Evolutionary conservation across 306 rosid species (phyloP).

Genomic region (Pachyrhizus erosus): DNA sequence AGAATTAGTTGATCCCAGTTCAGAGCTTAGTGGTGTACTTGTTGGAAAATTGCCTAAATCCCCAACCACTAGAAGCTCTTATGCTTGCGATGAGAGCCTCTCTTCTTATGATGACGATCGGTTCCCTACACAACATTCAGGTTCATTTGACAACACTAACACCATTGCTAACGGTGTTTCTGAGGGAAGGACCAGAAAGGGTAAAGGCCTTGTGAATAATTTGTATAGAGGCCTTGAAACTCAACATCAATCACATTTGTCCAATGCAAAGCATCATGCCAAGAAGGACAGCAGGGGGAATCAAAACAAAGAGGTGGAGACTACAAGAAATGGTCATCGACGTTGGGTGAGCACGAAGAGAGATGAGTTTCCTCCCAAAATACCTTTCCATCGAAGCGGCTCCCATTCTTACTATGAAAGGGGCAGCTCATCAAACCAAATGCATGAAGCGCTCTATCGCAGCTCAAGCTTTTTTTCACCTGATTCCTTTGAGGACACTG

Average conservation of each 20-base stretch:
- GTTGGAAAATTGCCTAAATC: slow-evolving; percentile 50
- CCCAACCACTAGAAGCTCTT: slow-evolving; percentile 48
- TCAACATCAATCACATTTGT: slow-evolving; percentile 47
- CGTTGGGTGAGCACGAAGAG: slow-evolving; percentile 54
- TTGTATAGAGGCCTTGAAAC: slow-evolving; percentile 42
- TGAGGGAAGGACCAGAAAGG: slow-evolving; percentile 58
- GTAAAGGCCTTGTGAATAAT: slow-evolving; percentile 46
- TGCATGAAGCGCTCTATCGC: slow-evolving; percentile 48
- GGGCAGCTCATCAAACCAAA: slow-evolving; percentile 51
- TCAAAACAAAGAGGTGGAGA: slow-evolving; percentile 51
- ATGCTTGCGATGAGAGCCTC: slow-evolving; percentile 63
- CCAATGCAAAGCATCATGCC: slow-evolving; percentile 50
- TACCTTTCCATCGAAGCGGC: slow-evolving; percentile 47
- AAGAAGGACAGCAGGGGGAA: slow-evolving; percentile 46
- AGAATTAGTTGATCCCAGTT: slow-evolving; percentile 45
- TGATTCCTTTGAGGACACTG: slow-evolving; percentile 49
- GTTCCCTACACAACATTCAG: slow-evolving; percentile 37
- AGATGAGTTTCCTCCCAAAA: slow-evolving; percentile 54
- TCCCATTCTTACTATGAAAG: slow-evolving; percentile 50
- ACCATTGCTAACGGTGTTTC: slow-evolving; percentile 36
- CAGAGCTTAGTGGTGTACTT: slow-evolving; percentile 50
- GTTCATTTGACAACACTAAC: slow-evolving; percentile 41
- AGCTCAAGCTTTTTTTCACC: slow-evolving; percentile 57
- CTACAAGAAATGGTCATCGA: slow-evolving; percentile 48
- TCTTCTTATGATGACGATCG: slow-evolving; percentile 70